A percentile compares a stretch with the other conserved stretches of the same genome.
phyloP scores from a whole-genome alignment of 1,284 basidiomycete species.

The Acaromyces ingoldii region DNA sequence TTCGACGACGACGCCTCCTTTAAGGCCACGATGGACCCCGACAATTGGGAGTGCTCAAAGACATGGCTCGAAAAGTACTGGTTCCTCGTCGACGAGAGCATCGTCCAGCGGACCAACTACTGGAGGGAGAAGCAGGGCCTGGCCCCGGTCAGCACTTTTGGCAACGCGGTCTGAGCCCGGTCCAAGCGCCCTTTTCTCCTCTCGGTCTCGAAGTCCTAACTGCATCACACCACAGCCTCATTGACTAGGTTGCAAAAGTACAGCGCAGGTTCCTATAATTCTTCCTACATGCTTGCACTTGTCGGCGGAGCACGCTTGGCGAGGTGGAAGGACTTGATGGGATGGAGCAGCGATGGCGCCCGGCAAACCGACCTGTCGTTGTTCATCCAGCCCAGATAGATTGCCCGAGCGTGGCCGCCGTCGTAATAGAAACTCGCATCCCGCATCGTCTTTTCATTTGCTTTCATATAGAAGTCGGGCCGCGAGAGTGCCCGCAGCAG shows the following conservation, averaged over 20 bases:
- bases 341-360: constrained; percentile 44
- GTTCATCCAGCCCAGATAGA: constrained; percentile 47
- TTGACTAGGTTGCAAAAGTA: too few relatives aligned
- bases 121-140: background rate
- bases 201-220: too few relatives aligned
- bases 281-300: too few relatives aligned
- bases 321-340: constrained; percentile 47
- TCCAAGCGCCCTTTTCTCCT: too few relatives aligned
- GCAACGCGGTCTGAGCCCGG: too few relatives aligned
- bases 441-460: constrained; percentile 46
- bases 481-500: constrained; percentile 39
- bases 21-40: background rate
- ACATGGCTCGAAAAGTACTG: constrained; percentile 4
- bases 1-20: background rate
- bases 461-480: constrained; percentile 46
- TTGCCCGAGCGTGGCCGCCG: constrained; percentile 39
- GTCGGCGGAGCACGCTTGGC: too few relatives aligned
- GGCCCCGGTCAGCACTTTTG: background rate
- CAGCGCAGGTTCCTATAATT: too few relatives aligned
- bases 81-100: background rate
- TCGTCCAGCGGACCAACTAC: background rate
- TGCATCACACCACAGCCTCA: too few relatives aligned
- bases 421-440: constrained; percentile 49
- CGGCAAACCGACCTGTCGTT: constrained; percentile 40
- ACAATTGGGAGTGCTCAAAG: background rate